These are phyloP conservation scores for Lasiodiplodia gonubiensis DNA, from an alignment of 2,329 filamentous ascomycete species.

Conservation along the genomic window DNA sequence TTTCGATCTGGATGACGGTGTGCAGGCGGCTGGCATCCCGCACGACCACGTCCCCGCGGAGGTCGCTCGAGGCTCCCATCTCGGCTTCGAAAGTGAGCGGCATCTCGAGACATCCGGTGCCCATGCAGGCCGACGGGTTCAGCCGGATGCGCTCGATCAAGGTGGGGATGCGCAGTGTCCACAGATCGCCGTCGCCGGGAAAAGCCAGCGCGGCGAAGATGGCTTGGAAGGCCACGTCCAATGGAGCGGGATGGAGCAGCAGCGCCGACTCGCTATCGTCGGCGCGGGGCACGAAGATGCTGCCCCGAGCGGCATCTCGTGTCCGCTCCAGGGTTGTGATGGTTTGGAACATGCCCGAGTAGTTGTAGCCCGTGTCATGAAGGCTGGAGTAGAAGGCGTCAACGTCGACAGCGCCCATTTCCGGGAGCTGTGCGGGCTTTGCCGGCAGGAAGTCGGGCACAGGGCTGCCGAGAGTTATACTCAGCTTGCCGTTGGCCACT, in stretches of 20 bases:
- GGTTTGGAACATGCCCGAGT: slow-evolving; percentile 29
- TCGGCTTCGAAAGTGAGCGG: not conserved
- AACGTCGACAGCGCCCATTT: not conserved
- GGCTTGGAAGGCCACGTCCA: slow-evolving; percentile 43
- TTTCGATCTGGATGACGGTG: not conserved
- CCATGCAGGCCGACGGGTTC: slow-evolving; percentile 30
- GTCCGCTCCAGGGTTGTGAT: slow-evolving; percentile 27
- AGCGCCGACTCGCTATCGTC: not conserved
- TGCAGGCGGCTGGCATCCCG: not conserved
- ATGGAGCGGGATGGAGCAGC: slow-evolving; percentile 36
- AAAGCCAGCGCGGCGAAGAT: slow-evolving; percentile 38
- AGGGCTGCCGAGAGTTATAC: slow-evolving; percentile 26
- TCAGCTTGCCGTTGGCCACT: too few relatives aligned
- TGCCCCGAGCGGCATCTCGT: slow-evolving; percentile 23
- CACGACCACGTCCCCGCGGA: not conserved
- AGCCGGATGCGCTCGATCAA: slow-evolving; percentile 34
- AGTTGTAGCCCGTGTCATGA: slow-evolving; percentile 34
- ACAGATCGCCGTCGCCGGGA: slow-evolving; percentile 38
- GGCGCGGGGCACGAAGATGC: not conserved
- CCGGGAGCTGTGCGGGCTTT: not conserved
- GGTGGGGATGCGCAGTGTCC: slow-evolving; percentile 35
- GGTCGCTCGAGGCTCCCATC: not conserved
- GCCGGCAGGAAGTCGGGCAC: not conserved
- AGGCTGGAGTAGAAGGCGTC: slow-evolving; percentile 34
- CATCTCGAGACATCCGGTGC: not conserved